These are phyloP conservation scores for Leptodermis oblonga DNA, from an alignment of 257 asterid genomes.

Conservation along the genomic window DNA sequence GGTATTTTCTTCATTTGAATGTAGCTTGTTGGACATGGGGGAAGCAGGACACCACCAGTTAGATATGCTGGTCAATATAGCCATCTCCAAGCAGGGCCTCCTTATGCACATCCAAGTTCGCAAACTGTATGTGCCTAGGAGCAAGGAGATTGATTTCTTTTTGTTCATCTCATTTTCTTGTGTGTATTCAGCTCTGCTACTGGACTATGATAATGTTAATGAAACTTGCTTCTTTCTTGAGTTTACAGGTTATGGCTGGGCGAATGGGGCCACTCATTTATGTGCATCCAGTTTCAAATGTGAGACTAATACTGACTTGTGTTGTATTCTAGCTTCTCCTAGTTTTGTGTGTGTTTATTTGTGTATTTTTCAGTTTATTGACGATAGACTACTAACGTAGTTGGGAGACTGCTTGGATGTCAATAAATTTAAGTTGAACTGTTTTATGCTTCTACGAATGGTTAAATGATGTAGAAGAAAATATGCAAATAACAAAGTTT, in stretches of 20 bases:
- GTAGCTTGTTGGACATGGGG: conserved; percentile 57
- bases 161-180: not conserved
- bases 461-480: not conserved
- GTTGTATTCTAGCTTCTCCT: not conserved
- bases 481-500: not conserved
- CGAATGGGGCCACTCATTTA: conserved; percentile 59
- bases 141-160: not conserved
- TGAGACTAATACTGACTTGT: conserved; percentile 30
- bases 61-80: conserved; percentile 59
- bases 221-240: conserved; percentile 6
- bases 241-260: conserved; percentile 63
- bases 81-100: conserved; percentile 45
- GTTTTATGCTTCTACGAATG: not conserved
- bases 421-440: not conserved
- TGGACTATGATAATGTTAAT: not conserved
- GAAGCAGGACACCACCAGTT: conserved; percentile 51
- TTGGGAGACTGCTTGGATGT: too few species aligned
- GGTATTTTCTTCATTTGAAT: conserved; percentile 12
- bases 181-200: conserved; percentile 10
- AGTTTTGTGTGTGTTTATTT: not conserved
- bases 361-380: not conserved
- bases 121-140: conserved; percentile 48
- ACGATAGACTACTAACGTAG: not conserved
- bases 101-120: conserved; percentile 52
- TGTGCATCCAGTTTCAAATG: conserved; percentile 66